Evolutionary conservation across 1,284 basidiomycete genomes (phyloP).

Genomic region (Trametes versicolor): DNA sequence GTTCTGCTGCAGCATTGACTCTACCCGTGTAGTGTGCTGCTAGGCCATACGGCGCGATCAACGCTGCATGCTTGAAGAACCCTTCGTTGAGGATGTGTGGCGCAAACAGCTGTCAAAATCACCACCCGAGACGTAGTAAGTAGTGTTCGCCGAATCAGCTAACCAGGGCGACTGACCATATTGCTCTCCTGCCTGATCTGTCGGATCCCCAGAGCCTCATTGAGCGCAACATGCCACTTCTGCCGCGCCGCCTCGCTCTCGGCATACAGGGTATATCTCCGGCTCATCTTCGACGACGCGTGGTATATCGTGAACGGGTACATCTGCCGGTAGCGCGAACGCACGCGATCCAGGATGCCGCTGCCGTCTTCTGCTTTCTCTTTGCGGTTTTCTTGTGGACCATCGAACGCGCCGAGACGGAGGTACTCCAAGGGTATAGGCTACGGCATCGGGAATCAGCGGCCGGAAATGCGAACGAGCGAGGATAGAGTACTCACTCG

Average conservation of each 20-base stretch:
- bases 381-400: slow-evolving; percentile 65
- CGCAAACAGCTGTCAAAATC: slow-evolving; percentile 61
- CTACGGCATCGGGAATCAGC: slow-evolving; percentile 48
- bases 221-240: slow-evolving; percentile 70
- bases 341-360: slow-evolving; percentile 63
- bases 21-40: slow-evolving; percentile 60
- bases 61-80: slow-evolving; percentile 61
- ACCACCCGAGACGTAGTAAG: background rate
- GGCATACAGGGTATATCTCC: slow-evolving; percentile 78
- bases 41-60: slow-evolving; percentile 43
- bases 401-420: slow-evolving; percentile 70
- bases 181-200: slow-evolving; percentile 72
- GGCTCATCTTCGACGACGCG: slow-evolving; percentile 59
- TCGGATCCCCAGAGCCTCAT: slow-evolving; percentile 69
- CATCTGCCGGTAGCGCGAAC: slow-evolving; percentile 59
- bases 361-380: slow-evolving; percentile 64
- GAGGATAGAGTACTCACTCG: slow-evolving; percentile 55
- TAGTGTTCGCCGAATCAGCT: slow-evolving; percentile 2
- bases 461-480: background rate
- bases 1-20: slow-evolving; percentile 65
- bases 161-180: slow-evolving; percentile 57
- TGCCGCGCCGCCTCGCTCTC: slow-evolving; percentile 62
- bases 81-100: slow-evolving; percentile 65
- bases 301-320: slow-evolving; percentile 84
- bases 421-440: slow-evolving; percentile 82